Percentiles rank a stretch among this genome's conserved stretches.
These are phyloP conservation scores for Boletus bicolor DNA, from an alignment of 768 basidiomycete genomes.

Conservation along the genomic window DNA sequence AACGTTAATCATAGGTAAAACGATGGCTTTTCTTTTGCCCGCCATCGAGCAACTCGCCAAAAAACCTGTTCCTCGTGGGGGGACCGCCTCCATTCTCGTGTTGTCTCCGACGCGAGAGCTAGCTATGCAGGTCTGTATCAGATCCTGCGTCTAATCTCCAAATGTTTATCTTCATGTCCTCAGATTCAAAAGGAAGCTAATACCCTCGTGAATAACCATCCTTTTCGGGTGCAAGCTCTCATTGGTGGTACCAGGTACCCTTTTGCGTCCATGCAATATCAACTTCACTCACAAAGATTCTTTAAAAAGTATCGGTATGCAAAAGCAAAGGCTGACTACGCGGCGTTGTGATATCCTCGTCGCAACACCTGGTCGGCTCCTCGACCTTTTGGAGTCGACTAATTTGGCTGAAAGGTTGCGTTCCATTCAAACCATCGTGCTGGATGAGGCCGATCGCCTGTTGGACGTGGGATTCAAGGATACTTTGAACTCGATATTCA, in stretches of 20 bases:
- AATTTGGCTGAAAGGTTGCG: conserved; percentile 35
- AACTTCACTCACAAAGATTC: neutral
- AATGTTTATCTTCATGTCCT: conserved; percentile 28
- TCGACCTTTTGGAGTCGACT: conserved; percentile 60
- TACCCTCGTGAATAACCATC: conserved; percentile 39
- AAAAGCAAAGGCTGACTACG: conserved; percentile 27
- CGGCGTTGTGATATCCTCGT: conserved; percentile 54
- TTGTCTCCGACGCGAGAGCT: conserved; percentile 74
- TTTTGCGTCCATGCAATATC: neutral
- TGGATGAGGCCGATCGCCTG: conserved; percentile 75
- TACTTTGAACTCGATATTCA: conserved; percentile 62
- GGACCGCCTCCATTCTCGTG: conserved; percentile 55
- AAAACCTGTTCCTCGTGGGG: conserved; percentile 31
- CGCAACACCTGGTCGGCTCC: conserved; percentile 73
- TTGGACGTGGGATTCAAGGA: conserved; percentile 72
- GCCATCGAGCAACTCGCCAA: conserved; percentile 63
- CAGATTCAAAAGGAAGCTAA: conserved; percentile 62
- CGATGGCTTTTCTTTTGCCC: conserved; percentile 73
- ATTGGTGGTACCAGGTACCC: conserved; percentile 55
- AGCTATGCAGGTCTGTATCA: conserved; percentile 60
- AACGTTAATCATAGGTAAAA: conserved; percentile 46
- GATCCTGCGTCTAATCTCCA: neutral
- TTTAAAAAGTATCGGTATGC: conserved; percentile 20
- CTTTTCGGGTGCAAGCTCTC: conserved; percentile 43
- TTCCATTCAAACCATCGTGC: conserved; percentile 45